Evolutionary conservation across 176 grass and related monocot species (phyloP).

Genomic region (Triticum urartu): DNA sequence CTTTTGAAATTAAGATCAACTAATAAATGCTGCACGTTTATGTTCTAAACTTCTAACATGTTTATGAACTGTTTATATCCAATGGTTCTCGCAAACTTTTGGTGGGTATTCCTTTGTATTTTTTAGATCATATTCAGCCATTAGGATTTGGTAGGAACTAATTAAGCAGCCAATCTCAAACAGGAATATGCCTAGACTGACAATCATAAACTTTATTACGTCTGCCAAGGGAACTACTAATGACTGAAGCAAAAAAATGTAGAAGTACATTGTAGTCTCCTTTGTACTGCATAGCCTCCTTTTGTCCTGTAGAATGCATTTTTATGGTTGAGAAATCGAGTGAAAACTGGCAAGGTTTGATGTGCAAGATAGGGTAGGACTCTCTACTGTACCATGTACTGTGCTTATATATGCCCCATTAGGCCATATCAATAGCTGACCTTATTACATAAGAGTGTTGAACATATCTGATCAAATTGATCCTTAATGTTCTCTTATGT

Average conservation of each 20-base stretch:
- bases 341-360: background rate
- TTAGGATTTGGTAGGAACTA: conserved; percentile 7
- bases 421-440: background rate
- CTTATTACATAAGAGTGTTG: background rate
- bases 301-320: background rate
- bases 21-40: background rate
- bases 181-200: background rate
- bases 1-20: conserved; percentile 6
- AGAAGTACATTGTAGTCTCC: background rate
- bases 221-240: background rate
- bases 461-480: background rate
- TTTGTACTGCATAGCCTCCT: background rate
- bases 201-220: background rate
- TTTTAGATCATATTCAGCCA: conserved; percentile 7
- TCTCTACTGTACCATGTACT: background rate
- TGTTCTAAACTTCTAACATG: background rate
- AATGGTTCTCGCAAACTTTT: background rate
- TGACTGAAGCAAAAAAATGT: background rate
- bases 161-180: background rate
- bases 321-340: background rate
- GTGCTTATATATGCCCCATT: background rate
- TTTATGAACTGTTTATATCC: conserved; percentile 1
- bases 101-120: background rate
- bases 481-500: background rate
- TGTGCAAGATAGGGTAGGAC: background rate